Conservation (phyloP, 495 filamentous ascomycete genomes). For the Podospora tetraspora region DNA sequence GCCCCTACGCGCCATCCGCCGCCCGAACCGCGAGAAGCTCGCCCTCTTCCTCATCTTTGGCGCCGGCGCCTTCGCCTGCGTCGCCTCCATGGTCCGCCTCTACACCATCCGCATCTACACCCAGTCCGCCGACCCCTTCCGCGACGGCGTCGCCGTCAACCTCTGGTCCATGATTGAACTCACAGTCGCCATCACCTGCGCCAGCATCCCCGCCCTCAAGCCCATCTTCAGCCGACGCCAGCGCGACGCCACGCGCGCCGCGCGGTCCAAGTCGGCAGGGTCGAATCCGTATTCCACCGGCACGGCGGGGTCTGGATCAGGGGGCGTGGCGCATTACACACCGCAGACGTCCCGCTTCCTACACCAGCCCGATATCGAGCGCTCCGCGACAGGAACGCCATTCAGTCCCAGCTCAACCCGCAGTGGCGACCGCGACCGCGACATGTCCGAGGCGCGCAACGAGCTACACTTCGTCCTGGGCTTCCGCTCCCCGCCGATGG, state of each 20-base stretch:
- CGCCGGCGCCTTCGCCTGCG: constrained; percentile 41
- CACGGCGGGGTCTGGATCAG: background rate
- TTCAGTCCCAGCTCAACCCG: background rate
- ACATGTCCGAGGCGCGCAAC: background rate
- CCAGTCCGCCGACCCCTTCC: constrained; percentile 28
- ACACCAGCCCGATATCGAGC: background rate
- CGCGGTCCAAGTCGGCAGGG: background rate
- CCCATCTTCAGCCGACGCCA: constrained; percentile 32
- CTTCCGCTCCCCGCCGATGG: background rate
- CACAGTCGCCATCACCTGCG: constrained; percentile 47
- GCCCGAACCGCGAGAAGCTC: constrained; percentile 41
- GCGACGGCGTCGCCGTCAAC: constrained; percentile 29
- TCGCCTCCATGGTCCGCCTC: constrained; percentile 41
- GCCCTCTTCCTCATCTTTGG: constrained; percentile 47
- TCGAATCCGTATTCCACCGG: background rate
- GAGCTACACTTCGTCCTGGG: background rate
- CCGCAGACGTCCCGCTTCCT: background rate
- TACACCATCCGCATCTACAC: constrained; percentile 38
- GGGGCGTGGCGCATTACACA: background rate
- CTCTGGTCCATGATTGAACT: constrained; percentile 50
- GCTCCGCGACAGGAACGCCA: background rate
- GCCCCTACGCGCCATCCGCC: constrained; percentile 40
- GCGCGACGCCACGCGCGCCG: constrained; percentile 9
- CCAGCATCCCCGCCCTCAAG: constrained; percentile 45
- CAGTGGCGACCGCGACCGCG: background rate